Evolutionary conservation across 164 flowering plant species (phyloP).

Genomic region (Vitis rupestris): DNA sequence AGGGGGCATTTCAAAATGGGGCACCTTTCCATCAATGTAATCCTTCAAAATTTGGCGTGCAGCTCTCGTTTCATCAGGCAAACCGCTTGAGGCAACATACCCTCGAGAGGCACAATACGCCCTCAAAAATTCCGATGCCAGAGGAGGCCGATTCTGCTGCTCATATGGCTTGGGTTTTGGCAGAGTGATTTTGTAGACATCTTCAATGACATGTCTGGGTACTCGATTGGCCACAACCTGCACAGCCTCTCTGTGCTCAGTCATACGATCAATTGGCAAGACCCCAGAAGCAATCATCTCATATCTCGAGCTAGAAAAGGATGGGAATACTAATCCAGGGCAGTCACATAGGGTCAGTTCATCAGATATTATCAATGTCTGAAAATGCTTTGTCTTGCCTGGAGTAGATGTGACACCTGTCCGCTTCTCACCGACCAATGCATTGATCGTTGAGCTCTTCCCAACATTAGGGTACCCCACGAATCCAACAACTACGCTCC

Average conservation of each 20-base stretch:
- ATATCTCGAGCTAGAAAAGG: slow-evolving; percentile 89
- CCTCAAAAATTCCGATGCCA: slow-evolving; percentile 71
- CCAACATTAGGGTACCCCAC: slow-evolving; percentile 99
- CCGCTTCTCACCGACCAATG: slow-evolving; percentile 83
- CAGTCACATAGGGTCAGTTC: slow-evolving; percentile 88
- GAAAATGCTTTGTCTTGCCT: slow-evolving; percentile 98
- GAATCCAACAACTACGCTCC: slow-evolving; percentile 76
- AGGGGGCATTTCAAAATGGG: slow-evolving; percentile 81
- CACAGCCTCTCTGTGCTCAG: slow-evolving; percentile 82
- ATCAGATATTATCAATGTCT: slow-evolving; percentile 79
- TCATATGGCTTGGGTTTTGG: slow-evolving; percentile 93
- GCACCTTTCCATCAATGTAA: slow-evolving; percentile 85
- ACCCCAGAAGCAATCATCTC: slow-evolving; percentile 97
- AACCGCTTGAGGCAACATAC: slow-evolving; percentile 80
- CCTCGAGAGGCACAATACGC: slow-evolving; percentile 89
- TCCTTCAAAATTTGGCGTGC: slow-evolving; percentile 85
- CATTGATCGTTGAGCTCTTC: slow-evolving; percentile 96
- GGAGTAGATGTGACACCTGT: slow-evolving; percentile 97
- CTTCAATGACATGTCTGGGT: slow-evolving; percentile 59
- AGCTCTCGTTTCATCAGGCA: slow-evolving; percentile 92
- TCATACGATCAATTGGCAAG: slow-evolving; percentile 90
- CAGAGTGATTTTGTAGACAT: slow-evolving; percentile 63
- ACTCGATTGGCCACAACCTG: slow-evolving; percentile 87
- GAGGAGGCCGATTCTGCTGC: slow-evolving; percentile 72
- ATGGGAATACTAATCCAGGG: slow-evolving; percentile 95